These are phyloP conservation scores for Sphaerulina vaccinii DNA, from an alignment of 2,329 filamentous ascomycete genomes.

Conservation along the genomic window DNA sequence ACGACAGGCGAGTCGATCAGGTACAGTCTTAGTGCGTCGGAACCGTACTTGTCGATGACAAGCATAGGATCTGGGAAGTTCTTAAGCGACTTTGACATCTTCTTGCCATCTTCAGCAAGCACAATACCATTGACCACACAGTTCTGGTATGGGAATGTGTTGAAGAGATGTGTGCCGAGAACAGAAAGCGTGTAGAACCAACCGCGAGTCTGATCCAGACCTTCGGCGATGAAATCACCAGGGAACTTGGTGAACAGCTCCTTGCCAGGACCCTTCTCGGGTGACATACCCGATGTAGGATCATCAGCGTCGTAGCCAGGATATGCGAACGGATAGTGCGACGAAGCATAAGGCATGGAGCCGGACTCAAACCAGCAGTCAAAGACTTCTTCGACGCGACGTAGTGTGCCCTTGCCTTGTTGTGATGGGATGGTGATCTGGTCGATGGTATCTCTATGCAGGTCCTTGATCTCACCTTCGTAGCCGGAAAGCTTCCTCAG, in stretches of 20 bases:
- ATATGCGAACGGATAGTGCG: conserved; percentile 91
- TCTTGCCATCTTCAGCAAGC: conserved; percentile 91
- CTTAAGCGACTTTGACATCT: conserved; percentile 96
- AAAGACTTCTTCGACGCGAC: conserved; percentile 82
- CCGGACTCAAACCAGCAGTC: conserved; percentile 98
- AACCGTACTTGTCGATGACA: conserved; percentile 84
- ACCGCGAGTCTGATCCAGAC: conserved; percentile 87
- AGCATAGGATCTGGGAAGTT: conserved; percentile 88
- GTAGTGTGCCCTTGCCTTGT: conserved; percentile 78
- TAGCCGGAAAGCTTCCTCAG: conserved; percentile 84
- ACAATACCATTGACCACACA: conserved; percentile 97
- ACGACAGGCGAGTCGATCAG: conserved; percentile 96
- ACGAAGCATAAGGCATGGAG: conserved; percentile 89
- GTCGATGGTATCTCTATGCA: conserved; percentile 92
- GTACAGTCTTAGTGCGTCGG: conserved; percentile 90
- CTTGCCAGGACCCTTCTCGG: conserved; percentile 34
- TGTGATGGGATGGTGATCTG: conserved; percentile 91
- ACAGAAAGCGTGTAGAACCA: conserved; percentile 97
- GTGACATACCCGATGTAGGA: conserved; percentile 31
- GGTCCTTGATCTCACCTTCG: conserved; percentile 74
- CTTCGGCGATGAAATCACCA: conserved; percentile 91
- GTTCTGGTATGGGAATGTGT: conserved; percentile 84
- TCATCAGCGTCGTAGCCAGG: conserved; percentile 53
- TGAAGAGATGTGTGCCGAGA: conserved; percentile 83
- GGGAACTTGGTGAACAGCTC: conserved; percentile 79